Base-by-base conservation (phyloP, 2,329 filamentous ascomycete species). In the Colletotrichum echinochloae region DNA sequence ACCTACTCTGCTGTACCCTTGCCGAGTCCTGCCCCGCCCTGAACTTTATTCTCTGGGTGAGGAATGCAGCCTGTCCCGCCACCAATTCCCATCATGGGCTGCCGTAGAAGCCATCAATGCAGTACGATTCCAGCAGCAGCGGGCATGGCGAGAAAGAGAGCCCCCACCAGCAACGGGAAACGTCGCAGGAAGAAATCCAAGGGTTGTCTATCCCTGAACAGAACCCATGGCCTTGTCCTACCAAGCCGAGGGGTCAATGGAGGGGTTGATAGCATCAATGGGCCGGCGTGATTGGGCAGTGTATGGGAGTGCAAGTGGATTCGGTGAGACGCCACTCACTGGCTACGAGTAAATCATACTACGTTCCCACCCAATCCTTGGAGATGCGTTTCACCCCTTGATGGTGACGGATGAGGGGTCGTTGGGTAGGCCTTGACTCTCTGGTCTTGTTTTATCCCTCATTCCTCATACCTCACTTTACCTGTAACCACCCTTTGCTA, bases 291-390 rank as follows among this genome's bases (percentile, higher is more conserved):
- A 61, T 51, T 52, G 63, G 55, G 9, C 18, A 49, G 20, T 18
- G 41, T 39, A 41, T 56, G 55, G 51, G 49, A 55, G 51, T 18
- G 49, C 33, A 66, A 41, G 66, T 66, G 66, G 63, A 60, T 66
- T 66, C 49, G 20, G 51, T 28, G 33, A 46, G 55, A 60, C 39
- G 28, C 49, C 63, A 51, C 51, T 61, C 35, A 57, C 56, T 67
- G 57, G 56, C 67, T 66, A 67, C 44, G 23, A 51, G 61, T 66
- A 51, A 61, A 66, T 70, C 67, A 61, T 57, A 70, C 63, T 57
- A 70, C 63, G 67, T 66, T 61, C 26, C 18, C 60, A 37, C 26
- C 18, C 60, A 37, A 70, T 55, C 67, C 67, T 61, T 66, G 63
- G 26, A 37, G 30, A 33, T 61, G 56, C 28, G 67, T 67, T 70